Base-by-base conservation (phyloP, 179 eudicot genomes). In the Amaranthus tricolor region DNA sequence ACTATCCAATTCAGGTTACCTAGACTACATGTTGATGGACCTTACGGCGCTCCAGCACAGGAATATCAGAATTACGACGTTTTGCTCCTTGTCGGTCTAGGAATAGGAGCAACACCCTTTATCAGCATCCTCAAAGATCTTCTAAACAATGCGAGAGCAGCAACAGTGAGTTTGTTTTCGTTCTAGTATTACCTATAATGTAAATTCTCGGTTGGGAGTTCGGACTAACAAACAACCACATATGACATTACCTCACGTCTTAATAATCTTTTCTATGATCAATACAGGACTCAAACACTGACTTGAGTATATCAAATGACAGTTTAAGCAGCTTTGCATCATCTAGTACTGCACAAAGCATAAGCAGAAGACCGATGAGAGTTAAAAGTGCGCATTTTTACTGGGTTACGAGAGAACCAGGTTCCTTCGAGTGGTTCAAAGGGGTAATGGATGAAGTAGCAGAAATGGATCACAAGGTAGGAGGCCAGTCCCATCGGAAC, bases 51-150 rank as follows among this genome's bases (percentile, higher is more conserved):
- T 68, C 96, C 99, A 70, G 97, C 99, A 56, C 99, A 95, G 67
- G 98, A 93, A 74, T 95, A 95, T 87, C 88, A 84, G 70, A 93
- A 91, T 76, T 95, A 95, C 61, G 99, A 95, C 64, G 94, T 93
- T 40, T 74, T 95, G 74, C 98, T 95, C 68, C 94, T 95, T 21
- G 97, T 95, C 44, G 99, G 99, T 52, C 89, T 95, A 21, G 99
- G 99, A 66, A 95, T 95, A 31, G 99, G 99, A 77, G 99, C 99
- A 62, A 95, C 99, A 6, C 99, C 99, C 74, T 93, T 95, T 75
- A 82, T 95, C 70, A 95, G 99, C 82, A 89, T 95, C 72, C 88
- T 95, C 15, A 87, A 86, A 78, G 98, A 95, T 83, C 91, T 95
- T 62, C 64, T 93, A 62, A 93, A 91, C 85, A 87, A 84, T 68